Conservation (phyloP, 352 stramenopile genomes). For the Phytophthora lateralis region DNA sequence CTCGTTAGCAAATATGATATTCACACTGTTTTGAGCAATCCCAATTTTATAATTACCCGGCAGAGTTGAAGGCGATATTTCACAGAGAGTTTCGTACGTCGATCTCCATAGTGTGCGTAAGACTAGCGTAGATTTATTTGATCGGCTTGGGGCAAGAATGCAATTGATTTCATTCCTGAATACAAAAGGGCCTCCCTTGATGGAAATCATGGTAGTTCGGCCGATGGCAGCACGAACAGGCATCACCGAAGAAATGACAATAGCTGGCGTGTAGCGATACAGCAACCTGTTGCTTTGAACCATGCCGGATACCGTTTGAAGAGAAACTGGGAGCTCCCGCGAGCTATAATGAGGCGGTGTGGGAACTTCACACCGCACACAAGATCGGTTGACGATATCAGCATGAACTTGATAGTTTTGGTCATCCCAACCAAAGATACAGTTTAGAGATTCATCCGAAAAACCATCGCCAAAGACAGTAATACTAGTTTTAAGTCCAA, state of each 20-base stretch:
- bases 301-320: conserved; percentile 26
- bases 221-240: conserved; percentile 29
- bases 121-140: neutral
- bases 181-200: conserved; percentile 37
- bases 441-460: conserved; percentile 25
- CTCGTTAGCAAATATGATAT: conserved; percentile 12
- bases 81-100: conserved; percentile 30
- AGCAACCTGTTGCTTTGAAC: conserved; percentile 44
- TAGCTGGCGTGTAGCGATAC: conserved; percentile 39
- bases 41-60: conserved; percentile 30
- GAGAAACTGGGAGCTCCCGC: conserved; percentile 36
- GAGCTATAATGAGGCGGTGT: conserved; percentile 13
- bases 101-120: conserved; percentile 37
- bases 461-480: conserved; percentile 28
- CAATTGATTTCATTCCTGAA: conserved; percentile 25
- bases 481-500: conserved; percentile 22
- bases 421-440: conserved; percentile 46
- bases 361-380: conserved; percentile 36
- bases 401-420: conserved; percentile 13
- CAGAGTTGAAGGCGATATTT: conserved; percentile 5
- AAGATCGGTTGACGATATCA: conserved; percentile 31
- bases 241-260: conserved; percentile 26
- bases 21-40: conserved; percentile 33
- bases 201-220: conserved; percentile 9
- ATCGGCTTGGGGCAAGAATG: conserved; percentile 14